Evolutionary conservation across 371 early-diverging fungal genomes (phyloP).

Genomic region (Mortierella sp.): DNA sequence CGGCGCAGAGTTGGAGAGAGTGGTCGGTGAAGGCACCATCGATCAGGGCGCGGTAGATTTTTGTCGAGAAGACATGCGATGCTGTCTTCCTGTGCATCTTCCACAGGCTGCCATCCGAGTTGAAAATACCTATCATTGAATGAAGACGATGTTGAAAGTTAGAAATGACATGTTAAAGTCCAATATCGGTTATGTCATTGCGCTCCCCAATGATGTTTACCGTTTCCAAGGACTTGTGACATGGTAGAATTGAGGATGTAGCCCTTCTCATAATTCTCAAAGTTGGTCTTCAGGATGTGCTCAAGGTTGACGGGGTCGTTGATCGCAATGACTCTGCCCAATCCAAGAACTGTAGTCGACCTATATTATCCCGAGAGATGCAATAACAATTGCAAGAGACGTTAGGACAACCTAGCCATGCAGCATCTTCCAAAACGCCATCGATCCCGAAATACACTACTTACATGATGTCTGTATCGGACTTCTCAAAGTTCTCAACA

Average conservation of each 20-base stretch:
- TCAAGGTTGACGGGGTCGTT: slow-evolving; percentile 52
- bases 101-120: slow-evolving; percentile 77
- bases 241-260: slow-evolving; percentile 55
- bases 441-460: not conserved
- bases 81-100: slow-evolving; percentile 77
- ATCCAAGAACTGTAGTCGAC: slow-evolving; percentile 41
- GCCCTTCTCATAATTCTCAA: slow-evolving; percentile 73
- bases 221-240: slow-evolving; percentile 73
- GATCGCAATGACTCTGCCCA: slow-evolving; percentile 47
- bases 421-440: too few species aligned
- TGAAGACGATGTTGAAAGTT: not conserved
- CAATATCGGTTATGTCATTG: not conserved
- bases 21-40: slow-evolving; percentile 58
- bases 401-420: not conserved
- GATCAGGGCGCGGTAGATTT: slow-evolving; percentile 79
- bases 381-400: not conserved
- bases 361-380: slow-evolving; percentile 1
- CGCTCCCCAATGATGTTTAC: slow-evolving; percentile 11
- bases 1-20: slow-evolving; percentile 27
- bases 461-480: slow-evolving; percentile 31
- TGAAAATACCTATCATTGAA: slow-evolving; percentile 69
- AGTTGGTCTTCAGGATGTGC: slow-evolving; percentile 63
- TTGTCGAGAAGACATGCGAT: slow-evolving; percentile 77
- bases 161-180: not conserved
- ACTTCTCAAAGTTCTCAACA: slow-evolving; percentile 31